Percentiles rank a stretch among this genome's conserved stretches.
These are phyloP conservation scores for Stagonosporopsis chrysanthemi DNA, from an alignment of 2,329 filamentous ascomycete genomes.

Conservation along the genomic window DNA sequence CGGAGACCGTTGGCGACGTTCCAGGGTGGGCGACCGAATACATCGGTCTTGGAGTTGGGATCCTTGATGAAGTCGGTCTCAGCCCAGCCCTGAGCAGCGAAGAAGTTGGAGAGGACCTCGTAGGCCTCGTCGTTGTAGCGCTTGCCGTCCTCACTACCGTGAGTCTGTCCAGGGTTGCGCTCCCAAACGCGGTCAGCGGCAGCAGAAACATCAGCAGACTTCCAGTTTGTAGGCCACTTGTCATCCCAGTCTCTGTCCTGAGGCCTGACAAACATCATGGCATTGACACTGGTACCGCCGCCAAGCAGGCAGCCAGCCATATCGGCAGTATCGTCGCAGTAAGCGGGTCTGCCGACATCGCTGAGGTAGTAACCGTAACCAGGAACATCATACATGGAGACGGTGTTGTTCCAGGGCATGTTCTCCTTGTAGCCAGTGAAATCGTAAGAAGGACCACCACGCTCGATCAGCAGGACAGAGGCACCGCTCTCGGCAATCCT, in stretches of 20 bases:
- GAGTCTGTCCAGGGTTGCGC: conserved; percentile 72
- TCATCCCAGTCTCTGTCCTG: conserved; percentile 68
- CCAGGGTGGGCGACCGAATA: conserved; percentile 69
- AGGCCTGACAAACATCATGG: conserved; percentile 55
- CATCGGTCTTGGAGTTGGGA: conserved; percentile 67
- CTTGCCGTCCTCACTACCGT: conserved; percentile 69
- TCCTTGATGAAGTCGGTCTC: conserved; percentile 67
- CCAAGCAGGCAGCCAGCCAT: conserved; percentile 75
- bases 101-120: conserved; percentile 66
- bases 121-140: conserved; percentile 71
- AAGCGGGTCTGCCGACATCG: conserved; percentile 37
- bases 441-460: conserved; percentile 48
- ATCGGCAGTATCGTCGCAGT: conserved; percentile 71
- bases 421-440: conserved; percentile 39
- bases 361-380: conserved; percentile 46
- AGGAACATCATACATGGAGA: conserved; percentile 50
- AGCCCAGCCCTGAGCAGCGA: conserved; percentile 67
- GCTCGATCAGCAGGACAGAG: conserved; percentile 65
- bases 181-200: conserved; percentile 71
- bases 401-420: conserved; percentile 45
- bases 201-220: conserved; percentile 65
- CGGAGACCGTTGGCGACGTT: conserved; percentile 71
- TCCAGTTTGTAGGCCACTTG: conserved; percentile 76
- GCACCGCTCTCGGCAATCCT: conserved; percentile 69
- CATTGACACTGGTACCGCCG: conserved; percentile 71